Percentiles rank a stretch among this genome's conserved stretches.
Evolutionary conservation across 2,329 filamentous ascomycete species (phyloP).

Genomic region (Pochonia chlamydosporia): DNA sequence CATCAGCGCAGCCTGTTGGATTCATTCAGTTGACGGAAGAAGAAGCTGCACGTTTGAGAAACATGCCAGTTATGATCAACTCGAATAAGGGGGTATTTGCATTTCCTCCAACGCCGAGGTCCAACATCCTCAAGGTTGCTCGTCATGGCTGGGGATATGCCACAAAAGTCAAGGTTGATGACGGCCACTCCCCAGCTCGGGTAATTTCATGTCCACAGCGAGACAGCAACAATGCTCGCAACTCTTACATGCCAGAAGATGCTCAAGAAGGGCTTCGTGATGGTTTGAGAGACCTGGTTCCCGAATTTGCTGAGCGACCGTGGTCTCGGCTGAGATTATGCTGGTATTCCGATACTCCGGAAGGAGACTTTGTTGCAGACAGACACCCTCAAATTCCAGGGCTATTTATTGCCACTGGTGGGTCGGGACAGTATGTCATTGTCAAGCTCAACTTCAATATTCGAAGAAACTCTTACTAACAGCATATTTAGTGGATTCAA

Average conservation of each 20-base stretch:
- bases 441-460: too few species aligned
- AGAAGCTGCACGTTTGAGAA: conserved; percentile 47
- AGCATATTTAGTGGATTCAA: conserved; percentile 17
- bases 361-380: conserved; percentile 57
- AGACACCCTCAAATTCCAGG: conserved; percentile 44
- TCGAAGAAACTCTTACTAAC: background rate
- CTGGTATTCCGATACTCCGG: conserved; percentile 61
- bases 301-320: conserved; percentile 43
- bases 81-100: conserved; percentile 48
- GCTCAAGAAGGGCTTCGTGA: conserved; percentile 45
- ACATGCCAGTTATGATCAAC: conserved; percentile 55
- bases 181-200: conserved; percentile 15
- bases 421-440: conserved; percentile 33
- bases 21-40: conserved; percentile 56
- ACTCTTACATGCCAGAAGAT: conserved; percentile 42
- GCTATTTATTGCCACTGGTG: conserved; percentile 43
- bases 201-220: conserved; percentile 24
- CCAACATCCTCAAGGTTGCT: conserved; percentile 52
- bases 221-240: conserved; percentile 28
- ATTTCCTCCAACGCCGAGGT: conserved; percentile 44
- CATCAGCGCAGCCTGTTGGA: conserved; percentile 60
- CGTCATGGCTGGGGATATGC: conserved; percentile 55
- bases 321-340: conserved; percentile 50
- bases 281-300: conserved; percentile 47
- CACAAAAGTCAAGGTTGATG: conserved; percentile 17